phyloP scores from a whole-genome alignment of 345 rosid species.

The Lepidium aucheri region DNA sequence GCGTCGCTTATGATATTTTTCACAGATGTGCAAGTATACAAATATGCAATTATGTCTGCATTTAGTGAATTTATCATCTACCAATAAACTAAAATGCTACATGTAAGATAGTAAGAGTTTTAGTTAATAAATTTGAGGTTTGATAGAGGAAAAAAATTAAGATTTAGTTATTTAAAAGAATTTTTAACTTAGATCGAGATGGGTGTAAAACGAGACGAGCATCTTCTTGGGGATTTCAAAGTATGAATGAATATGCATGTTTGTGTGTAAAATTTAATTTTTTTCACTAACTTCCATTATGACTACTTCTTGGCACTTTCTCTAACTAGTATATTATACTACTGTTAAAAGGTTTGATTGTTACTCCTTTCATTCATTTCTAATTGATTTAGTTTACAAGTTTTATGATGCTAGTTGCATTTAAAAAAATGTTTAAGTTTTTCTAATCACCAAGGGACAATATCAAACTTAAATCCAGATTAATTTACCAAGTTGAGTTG shows the following conservation, averaged over 20 bases:
- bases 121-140: not conserved
- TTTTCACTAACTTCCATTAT: constrained; percentile 11
- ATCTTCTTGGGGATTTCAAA: constrained; percentile 15
- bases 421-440: no score
- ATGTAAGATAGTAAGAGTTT: no score
- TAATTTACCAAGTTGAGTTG: no score
- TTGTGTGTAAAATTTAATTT: constrained; percentile 9
- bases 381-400: not conserved
- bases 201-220: constrained; percentile 19
- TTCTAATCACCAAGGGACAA: no score
- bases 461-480: no score
- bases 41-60: no score
- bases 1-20: no score
- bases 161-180: not conserved
- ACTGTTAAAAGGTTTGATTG: not conserved
- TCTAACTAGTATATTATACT: not conserved
- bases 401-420: not conserved
- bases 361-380: not conserved
- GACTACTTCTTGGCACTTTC: not conserved
- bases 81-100: no score
- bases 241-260: constrained; percentile 4
- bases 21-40: no score
- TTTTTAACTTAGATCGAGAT: constrained; percentile 1
- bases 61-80: no score
- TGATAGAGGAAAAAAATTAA: not conserved